Evolutionary conservation across 257 asterid genomes (phyloP).

Genomic region (Fraxinus americana): DNA sequence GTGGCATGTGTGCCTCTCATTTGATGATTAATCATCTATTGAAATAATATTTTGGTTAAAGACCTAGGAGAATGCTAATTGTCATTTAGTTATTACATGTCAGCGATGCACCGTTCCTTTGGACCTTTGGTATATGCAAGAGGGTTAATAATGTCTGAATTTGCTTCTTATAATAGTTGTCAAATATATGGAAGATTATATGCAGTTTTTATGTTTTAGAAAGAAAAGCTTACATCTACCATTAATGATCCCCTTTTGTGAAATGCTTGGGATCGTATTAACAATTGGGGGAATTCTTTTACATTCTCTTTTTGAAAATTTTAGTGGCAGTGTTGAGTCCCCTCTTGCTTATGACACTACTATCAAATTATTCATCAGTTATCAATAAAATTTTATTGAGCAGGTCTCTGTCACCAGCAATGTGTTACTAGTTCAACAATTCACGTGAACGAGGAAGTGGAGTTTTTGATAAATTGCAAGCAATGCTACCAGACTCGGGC

Average conservation of each 20-base stretch:
- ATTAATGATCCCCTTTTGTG: neutral
- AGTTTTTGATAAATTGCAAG: slow-evolving; percentile 56
- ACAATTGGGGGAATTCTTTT: slow-evolving; percentile 4
- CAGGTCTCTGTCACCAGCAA: slow-evolving; percentile 72
- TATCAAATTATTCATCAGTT: slow-evolving; percentile 19
- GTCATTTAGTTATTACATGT: neutral
- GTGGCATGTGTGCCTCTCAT: neutral
- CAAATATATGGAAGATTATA: neutral
- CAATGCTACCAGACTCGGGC: slow-evolving; percentile 46
- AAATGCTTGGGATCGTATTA: slow-evolving; percentile 4
- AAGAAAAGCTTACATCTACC: neutral
- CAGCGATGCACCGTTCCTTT: neutral
- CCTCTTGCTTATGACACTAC: slow-evolving; percentile 3
- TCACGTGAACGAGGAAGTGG: slow-evolving; percentile 38
- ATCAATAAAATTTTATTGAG: slow-evolving; percentile 13
- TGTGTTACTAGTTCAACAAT: slow-evolving; percentile 59
- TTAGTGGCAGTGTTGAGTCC: slow-evolving; percentile 14
- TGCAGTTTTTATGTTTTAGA: neutral
- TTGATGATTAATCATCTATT: neutral
- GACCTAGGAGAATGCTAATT: neutral
- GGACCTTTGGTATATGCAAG: neutral
- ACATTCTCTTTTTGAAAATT: slow-evolving; percentile 11
- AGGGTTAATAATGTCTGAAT: slow-evolving; percentile 1
- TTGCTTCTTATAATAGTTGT: slow-evolving; percentile 5
- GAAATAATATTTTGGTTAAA: neutral